Base-by-base conservation (phyloP, 1,284 basidiomycete genomes). In the Boletus subluridellus region DNA sequence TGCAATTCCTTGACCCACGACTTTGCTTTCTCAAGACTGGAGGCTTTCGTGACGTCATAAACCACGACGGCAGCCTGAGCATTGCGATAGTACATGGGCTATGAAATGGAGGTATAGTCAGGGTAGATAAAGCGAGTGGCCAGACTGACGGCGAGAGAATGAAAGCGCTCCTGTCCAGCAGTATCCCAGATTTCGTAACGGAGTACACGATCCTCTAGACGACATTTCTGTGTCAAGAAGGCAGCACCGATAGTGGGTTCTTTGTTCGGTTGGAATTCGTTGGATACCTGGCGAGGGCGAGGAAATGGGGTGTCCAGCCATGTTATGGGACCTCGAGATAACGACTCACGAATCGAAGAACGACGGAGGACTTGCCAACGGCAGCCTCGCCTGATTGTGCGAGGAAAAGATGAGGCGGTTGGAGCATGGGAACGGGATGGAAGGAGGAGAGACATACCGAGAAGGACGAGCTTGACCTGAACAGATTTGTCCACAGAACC, bases 1-100 rank as follows among this genome's bases (percentile, higher is more conserved):
- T 99, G 97, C 30, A 99, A 83, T 78, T 99, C 96, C 80, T 98
- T 99, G 63, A 99, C 95, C 96, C 96, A 99, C 38, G 94, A 95
- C 80, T 99, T 99, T 60, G 96, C 96, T 77, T 99, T 99, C 76
- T 99, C 97, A 62, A 99, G 84, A 67, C 95, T 98, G 57, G 90
- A 85, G 59, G 89, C 88, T 74, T 95, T 95, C 55, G 94, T 96
- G 57, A 99, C 89, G 74, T 99, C 96, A 77, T 98, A 99, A 32
- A 98, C 95, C 34, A 99, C 96, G 39, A 98, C 94, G 46, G 95
- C 96, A 8, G 96, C 96, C 74, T 98, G 95, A 11, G 96, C 95
- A 69, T 99, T 98, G 70, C 96, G 90, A 76, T 98, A 99, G 78
- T 99, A 99, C 94, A 96, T 96, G 60, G 94, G 94, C 89, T 91